A percentile compares a stretch with the other conserved stretches of the same genome.
These are phyloP conservation scores for Coemansia sp. DNA, from an alignment of 192 early-diverging fungal genomes.

Conservation along the genomic window DNA sequence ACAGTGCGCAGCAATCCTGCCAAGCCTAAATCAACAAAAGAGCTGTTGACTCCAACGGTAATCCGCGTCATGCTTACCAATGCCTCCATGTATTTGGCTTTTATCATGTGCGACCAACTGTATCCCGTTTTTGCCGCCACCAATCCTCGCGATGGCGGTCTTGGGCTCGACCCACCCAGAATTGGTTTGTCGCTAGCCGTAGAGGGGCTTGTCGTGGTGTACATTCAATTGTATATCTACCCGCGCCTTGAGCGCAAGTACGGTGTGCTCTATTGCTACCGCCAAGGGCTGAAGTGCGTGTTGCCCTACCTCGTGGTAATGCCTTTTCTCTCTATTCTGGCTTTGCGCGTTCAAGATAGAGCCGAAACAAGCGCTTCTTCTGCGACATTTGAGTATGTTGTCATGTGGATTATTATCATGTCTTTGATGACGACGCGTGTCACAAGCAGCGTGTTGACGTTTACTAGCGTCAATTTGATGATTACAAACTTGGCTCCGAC, in stretches of 20 bases:
- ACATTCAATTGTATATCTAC: conserved; percentile 51
- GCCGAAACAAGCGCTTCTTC: background rate
- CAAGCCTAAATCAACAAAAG: conserved; percentile 3
- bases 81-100: conserved; percentile 16
- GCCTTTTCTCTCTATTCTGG: conserved; percentile 4
- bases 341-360: background rate
- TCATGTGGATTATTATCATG: conserved; percentile 28
- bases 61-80: conserved; percentile 19
- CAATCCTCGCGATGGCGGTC: conserved; percentile 39
- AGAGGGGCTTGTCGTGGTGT: conserved; percentile 37
- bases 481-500: conserved; percentile 34
- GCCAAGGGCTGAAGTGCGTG: conserved; percentile 9
- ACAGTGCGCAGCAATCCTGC: background rate
- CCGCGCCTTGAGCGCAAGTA: conserved; percentile 40
- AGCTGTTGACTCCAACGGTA: conserved; percentile 18
- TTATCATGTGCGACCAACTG: conserved; percentile 22
- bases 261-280: conserved; percentile 47
- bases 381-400: background rate
- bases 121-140: conserved; percentile 49
- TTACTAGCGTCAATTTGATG: conserved; percentile 36
- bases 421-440: conserved; percentile 14
- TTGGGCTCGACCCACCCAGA: conserved; percentile 46
- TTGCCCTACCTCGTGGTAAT: conserved; percentile 9
- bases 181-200: conserved; percentile 52
- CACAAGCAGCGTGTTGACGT: conserved; percentile 16